These are phyloP conservation scores for Cyclospora cayetanensis DNA, from an alignment of 169 alveolate species.

Conservation along the genomic window DNA sequence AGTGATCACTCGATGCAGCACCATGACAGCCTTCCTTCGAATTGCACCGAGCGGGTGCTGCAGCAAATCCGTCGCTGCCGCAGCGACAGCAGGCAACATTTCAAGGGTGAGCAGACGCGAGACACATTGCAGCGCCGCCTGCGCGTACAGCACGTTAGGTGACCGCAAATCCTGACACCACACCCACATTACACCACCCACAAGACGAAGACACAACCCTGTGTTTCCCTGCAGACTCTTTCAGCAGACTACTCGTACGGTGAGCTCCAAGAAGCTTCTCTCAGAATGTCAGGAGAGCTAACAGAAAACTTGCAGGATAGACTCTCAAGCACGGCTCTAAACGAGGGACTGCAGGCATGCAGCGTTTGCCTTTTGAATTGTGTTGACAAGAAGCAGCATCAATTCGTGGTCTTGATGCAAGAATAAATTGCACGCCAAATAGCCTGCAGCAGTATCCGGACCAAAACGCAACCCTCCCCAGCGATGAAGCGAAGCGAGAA, in stretches of 20 bases:
- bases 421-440: constrained; percentile 92
- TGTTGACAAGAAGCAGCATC: constrained; percentile 91
- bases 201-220: background rate
- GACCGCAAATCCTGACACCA: constrained; percentile 68
- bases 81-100: constrained; percentile 89
- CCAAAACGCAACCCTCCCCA: background rate
- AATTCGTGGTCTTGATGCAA: constrained; percentile 89
- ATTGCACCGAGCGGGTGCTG: constrained; percentile 90
- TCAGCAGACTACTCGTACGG: too few relatives aligned
- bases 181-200: background rate
- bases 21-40: constrained; percentile 92
- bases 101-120: constrained; percentile 88
- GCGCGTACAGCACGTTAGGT: constrained; percentile 88
- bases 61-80: constrained; percentile 84
- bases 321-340: too few relatives aligned
- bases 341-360: too few relatives aligned
- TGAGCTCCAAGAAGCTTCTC: too few relatives aligned
- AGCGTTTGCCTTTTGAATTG: constrained; percentile 86
- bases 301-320: too few relatives aligned
- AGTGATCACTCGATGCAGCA: constrained; percentile 41
- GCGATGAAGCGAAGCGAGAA: too few relatives aligned
- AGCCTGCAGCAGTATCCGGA: constrained; percentile 83
- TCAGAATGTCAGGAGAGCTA: too few relatives aligned
- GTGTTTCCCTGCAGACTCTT: too few relatives aligned
- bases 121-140: constrained; percentile 89